Conservation (phyloP, 352 stramenopile genomes). For the Thraustochytrium sp. region DNA sequence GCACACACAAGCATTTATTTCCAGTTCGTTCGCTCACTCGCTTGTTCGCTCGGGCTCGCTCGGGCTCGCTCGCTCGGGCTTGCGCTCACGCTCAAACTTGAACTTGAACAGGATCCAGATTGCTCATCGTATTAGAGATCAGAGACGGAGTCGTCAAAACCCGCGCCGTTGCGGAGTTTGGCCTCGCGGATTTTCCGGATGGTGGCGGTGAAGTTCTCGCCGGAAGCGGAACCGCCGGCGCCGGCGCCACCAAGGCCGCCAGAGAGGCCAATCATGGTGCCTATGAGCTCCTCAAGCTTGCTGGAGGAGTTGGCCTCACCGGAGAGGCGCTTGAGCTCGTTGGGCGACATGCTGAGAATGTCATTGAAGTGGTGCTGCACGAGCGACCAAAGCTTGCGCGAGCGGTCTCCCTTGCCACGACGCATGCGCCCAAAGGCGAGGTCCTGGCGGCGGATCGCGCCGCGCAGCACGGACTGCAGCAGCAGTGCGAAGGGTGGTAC, state of each 20-base stretch:
- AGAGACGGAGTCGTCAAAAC: too few species aligned
- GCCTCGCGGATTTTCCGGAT: neutral
- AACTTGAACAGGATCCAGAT: too few species aligned
- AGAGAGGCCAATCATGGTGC: neutral
- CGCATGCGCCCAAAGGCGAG: constrained; percentile 3
- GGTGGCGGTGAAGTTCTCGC: neutral
- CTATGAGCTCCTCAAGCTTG: constrained; percentile 41
- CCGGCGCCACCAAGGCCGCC: neutral
- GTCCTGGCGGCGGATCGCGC: constrained; percentile 11
- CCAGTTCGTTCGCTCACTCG: too few species aligned
- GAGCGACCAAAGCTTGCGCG: constrained; percentile 18
- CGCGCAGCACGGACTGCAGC: neutral
- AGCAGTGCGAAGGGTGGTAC: constrained; percentile 19
- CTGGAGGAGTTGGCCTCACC: neutral
- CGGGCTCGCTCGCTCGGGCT: too few species aligned
- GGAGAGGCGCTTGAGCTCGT: constrained; percentile 21
- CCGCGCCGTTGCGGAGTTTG: neutral
- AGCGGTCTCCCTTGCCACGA: neutral
- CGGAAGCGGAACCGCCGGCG: too few species aligned
- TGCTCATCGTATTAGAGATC: too few species aligned
- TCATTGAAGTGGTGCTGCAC: constrained; percentile 35
- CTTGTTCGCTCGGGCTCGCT: too few species aligned
- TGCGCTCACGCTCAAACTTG: too few species aligned
- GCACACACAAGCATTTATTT: too few species aligned
- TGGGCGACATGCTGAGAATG: constrained; percentile 38